Evolutionary conservation across 306 rosid species (phyloP).

Genomic region (Biancaea sappan): DNA sequence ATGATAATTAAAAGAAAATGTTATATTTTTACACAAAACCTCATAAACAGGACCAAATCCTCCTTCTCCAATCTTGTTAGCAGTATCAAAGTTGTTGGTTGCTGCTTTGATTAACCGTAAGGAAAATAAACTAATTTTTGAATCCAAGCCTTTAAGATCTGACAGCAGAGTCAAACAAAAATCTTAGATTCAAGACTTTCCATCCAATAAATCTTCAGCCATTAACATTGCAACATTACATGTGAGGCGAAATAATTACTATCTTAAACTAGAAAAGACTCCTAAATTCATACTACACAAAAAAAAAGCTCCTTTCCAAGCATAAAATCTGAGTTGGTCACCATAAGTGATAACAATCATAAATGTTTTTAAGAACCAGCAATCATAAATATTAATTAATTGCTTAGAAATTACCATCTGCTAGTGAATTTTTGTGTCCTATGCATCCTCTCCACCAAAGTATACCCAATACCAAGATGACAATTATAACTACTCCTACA

Average conservation of each 20-base stretch:
- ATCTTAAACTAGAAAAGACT: too few relatives aligned
- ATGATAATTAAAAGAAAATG: neutral
- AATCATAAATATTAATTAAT: too few relatives aligned
- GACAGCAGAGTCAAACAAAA: conserved; percentile 29
- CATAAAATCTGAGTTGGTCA: too few relatives aligned
- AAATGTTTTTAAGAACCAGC: too few relatives aligned
- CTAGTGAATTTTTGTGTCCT: conserved; percentile 36
- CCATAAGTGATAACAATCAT: too few relatives aligned
- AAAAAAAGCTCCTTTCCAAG: too few relatives aligned
- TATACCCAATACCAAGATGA: conserved; percentile 33
- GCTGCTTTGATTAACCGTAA: conserved; percentile 60
- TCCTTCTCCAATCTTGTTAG: conserved; percentile 76
- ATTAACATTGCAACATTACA: too few relatives aligned
- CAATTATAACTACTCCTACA: conserved; percentile 33
- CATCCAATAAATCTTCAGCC: too few relatives aligned
- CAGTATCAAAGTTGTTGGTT: conserved; percentile 53
- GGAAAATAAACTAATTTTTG: conserved; percentile 46
- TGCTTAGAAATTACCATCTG: conserved; percentile 42
- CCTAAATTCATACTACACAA: too few relatives aligned
- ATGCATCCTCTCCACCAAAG: conserved; percentile 46
- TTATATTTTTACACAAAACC: conserved; percentile 34
- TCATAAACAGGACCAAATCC: conserved; percentile 73
- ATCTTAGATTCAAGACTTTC: neutral
- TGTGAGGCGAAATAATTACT: too few relatives aligned
- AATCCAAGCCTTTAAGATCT: conserved; percentile 52